Conservation (phyloP, 441 rosid species). For the Corymbia calophylla region DNA sequence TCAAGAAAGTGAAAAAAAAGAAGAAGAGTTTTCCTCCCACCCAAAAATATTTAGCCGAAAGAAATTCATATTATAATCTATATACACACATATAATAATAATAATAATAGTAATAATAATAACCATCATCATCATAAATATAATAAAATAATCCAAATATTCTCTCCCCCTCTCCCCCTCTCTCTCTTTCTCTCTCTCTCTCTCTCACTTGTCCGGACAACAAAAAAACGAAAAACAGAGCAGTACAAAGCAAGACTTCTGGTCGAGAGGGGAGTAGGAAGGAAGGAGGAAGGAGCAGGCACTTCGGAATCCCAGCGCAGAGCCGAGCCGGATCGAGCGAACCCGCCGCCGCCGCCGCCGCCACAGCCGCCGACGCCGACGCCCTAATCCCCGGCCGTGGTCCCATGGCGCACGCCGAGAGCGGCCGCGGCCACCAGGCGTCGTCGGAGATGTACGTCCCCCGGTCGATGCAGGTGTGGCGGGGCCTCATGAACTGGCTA, state of each 20-base stretch:
- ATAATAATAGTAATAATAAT: background rate
- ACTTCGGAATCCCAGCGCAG: background rate
- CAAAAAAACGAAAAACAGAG: background rate
- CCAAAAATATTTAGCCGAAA: background rate
- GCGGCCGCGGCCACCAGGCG: background rate
- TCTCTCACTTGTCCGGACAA: background rate
- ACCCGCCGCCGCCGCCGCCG: background rate
- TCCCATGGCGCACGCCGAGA: background rate
- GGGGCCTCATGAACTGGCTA: constrained; percentile 27
- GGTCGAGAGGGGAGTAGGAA: background rate
- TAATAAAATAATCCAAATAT: background rate
- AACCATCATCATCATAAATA: background rate
- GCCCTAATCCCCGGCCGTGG: background rate
- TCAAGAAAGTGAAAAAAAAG: background rate
- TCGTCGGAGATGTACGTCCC: constrained; percentile 14
- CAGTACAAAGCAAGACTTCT: background rate
- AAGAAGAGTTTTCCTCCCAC: background rate
- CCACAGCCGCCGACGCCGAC: background rate
- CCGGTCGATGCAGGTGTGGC: constrained; percentile 27
- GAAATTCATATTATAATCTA: background rate
- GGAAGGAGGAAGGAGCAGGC: background rate
- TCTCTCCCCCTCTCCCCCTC: background rate
- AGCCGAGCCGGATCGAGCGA: background rate
- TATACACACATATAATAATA: background rate
- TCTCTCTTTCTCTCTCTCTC: background rate